phyloP scores from a whole-genome alignment of 108 stramenopile genomes.

The Fragilariopsis cylindrus region DNA sequence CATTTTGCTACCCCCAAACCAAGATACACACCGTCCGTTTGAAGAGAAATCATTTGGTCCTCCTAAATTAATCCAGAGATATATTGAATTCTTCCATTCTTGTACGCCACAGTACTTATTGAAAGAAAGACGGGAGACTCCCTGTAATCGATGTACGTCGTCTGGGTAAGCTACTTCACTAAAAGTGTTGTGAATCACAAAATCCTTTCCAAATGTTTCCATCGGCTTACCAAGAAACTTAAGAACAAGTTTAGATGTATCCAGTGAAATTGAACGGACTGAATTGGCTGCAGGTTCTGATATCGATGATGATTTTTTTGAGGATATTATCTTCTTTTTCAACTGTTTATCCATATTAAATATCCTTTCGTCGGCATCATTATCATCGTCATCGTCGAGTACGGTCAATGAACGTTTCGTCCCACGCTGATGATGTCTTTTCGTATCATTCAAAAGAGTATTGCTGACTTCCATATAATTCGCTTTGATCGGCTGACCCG shows the following conservation, averaged over 20 bases:
- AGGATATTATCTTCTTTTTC: too few species aligned
- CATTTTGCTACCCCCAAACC: slow-evolving; percentile 83
- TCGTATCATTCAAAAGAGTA: not conserved
- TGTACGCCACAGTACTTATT: slow-evolving; percentile 85
- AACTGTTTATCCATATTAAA: too few species aligned
- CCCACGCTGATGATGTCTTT: slow-evolving; percentile 1
- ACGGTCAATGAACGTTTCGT: not conserved
- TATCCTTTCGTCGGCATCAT: not conserved
- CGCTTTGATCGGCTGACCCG: not conserved
- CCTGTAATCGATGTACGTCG: slow-evolving; percentile 39
- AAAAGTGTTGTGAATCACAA: slow-evolving; percentile 54
- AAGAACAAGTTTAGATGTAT: slow-evolving; percentile 32
- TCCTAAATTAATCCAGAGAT: slow-evolving; percentile 75
- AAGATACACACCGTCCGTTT: slow-evolving; percentile 53
- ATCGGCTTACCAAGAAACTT: slow-evolving; percentile 51
- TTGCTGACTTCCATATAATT: slow-evolving; percentile 14
- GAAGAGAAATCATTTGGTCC: slow-evolving; percentile 66
- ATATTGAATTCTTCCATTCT: slow-evolving; percentile 69
- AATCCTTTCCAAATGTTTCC: slow-evolving; percentile 58
- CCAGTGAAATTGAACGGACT: slow-evolving; percentile 50
- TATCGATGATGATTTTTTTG: not conserved
- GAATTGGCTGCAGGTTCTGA: slow-evolving; percentile 34
- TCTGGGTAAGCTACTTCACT: slow-evolving; percentile 9
- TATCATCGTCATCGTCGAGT: not conserved
- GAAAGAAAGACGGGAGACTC: slow-evolving; percentile 54